These are phyloP conservation scores for Allomyces arbusculus DNA, from an alignment of 192 early-diverging fungal genomes.

Conservation along the genomic window DNA sequence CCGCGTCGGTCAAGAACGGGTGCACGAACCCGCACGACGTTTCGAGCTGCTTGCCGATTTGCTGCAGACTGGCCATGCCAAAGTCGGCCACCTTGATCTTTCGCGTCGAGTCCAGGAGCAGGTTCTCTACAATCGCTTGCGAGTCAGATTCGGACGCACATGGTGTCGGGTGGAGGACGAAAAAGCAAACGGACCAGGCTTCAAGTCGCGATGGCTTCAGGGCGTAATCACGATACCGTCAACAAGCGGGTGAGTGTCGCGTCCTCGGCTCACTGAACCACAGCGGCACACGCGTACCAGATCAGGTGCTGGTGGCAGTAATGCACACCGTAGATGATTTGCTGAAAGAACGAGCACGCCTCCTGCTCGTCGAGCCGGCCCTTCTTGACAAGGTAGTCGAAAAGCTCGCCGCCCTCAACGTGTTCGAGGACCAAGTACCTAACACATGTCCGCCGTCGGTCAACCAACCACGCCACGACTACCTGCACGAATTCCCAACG, in stretches of 20 bases:
- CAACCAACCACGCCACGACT: too few species aligned
- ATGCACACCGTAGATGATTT: slow-evolving; percentile 31
- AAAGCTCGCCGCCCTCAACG: slow-evolving; percentile 37
- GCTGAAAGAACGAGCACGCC: slow-evolving; percentile 35
- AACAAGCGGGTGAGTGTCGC: background rate
- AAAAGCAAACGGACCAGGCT: background rate
- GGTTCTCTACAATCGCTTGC: background rate
- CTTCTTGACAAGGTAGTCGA: slow-evolving; percentile 32
- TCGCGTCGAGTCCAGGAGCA: background rate
- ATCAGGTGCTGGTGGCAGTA: slow-evolving; percentile 33
- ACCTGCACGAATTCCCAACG: too few species aligned
- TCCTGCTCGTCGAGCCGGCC: slow-evolving; percentile 26
- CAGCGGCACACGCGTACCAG: slow-evolving; percentile 13
- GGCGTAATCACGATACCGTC: slow-evolving; percentile 17
- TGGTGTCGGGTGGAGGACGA: background rate
- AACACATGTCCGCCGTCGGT: background rate
- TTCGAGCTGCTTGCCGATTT: background rate
- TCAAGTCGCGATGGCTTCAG: slow-evolving; percentile 10
- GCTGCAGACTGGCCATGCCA: slow-evolving; percentile 54
- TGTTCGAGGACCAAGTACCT: slow-evolving; percentile 34
- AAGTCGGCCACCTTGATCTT: slow-evolving; percentile 76
- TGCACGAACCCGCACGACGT: background rate
- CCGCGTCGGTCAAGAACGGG: too few species aligned
- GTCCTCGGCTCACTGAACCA: too few species aligned
- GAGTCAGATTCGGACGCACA: background rate